phyloP scores from a whole-genome alignment of 192 early-diverging fungal species.

The Coemansia sp. region DNA sequence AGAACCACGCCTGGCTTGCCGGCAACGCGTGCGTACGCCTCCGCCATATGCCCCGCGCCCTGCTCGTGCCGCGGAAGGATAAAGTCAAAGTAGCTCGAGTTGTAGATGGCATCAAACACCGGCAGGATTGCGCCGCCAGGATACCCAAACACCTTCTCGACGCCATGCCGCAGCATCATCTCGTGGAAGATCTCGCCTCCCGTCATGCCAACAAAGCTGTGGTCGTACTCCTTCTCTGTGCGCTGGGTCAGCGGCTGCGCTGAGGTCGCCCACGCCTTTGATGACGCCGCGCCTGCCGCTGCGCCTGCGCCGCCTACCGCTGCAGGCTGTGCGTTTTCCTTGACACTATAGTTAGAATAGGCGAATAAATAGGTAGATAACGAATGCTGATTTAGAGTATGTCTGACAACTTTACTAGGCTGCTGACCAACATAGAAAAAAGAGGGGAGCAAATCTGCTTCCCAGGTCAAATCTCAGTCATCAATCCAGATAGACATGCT shows the following conservation, averaged over 20 bases:
- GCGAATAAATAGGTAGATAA: not conserved
- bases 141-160: slow-evolving; percentile 96
- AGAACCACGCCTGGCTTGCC: slow-evolving; percentile 63
- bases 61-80: slow-evolving; percentile 97
- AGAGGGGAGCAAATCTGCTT: not conserved
- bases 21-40: slow-evolving; percentile 94
- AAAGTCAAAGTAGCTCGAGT: slow-evolving; percentile 94
- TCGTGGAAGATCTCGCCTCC: slow-evolving; percentile 99
- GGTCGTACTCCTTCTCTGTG: slow-evolving; percentile 61
- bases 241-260: slow-evolving; percentile 18
- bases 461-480: not conserved
- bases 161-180: slow-evolving; percentile 94
- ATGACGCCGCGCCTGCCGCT: not conserved
- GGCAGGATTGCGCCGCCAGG: slow-evolving; percentile 98
- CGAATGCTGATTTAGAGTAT: not conserved
- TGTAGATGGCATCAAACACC: slow-evolving; percentile 98
- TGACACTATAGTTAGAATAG: slow-evolving; percentile 31
- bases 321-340: slow-evolving; percentile 36
- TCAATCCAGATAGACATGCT: not conserved
- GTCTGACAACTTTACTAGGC: not conserved
- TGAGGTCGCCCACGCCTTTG: slow-evolving; percentile 10
- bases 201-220: slow-evolving; percentile 91
- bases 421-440: no score
- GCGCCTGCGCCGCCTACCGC: slow-evolving; percentile 6
- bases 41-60: slow-evolving; percentile 98